Evolutionary conservation across 2,329 filamentous ascomycete genomes (phyloP).

Genomic region (Phialophora verrucosa): DNA sequence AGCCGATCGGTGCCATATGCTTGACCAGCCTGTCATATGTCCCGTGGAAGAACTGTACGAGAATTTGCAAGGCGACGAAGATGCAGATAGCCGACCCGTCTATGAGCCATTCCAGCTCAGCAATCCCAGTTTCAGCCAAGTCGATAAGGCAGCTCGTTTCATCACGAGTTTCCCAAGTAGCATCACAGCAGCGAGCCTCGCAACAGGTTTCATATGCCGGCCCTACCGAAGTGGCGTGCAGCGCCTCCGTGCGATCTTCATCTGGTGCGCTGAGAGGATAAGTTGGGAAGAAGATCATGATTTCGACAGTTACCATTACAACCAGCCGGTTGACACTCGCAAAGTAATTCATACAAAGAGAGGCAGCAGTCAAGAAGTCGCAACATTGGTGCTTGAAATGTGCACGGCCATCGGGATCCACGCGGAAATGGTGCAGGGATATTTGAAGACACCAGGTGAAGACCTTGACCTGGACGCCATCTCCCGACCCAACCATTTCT

Average conservation of each 20-base stretch:
- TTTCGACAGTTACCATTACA: conserved; percentile 55
- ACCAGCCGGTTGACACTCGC: conserved; percentile 68
- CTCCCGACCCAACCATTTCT: conserved; percentile 93
- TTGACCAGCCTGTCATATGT: conserved; percentile 85
- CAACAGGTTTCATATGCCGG: conserved; percentile 89
- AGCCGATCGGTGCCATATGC: conserved; percentile 89
- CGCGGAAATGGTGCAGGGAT: conserved; percentile 85
- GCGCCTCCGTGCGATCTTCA: conserved; percentile 90
- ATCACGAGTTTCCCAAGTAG: conserved; percentile 80
- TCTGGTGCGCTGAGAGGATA: conserved; percentile 94
- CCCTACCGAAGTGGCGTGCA: conserved; percentile 95
- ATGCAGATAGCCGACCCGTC: conserved; percentile 82
- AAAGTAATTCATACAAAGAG: conserved; percentile 83
- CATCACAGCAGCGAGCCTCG: conserved; percentile 79
- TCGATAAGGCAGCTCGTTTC: conserved; percentile 96
- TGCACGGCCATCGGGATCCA: conserved; percentile 86
- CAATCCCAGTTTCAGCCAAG: conserved; percentile 82
- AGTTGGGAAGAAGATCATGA: conserved; percentile 95
- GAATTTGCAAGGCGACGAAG: conserved; percentile 86
- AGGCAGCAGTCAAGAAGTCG: conserved; percentile 87
- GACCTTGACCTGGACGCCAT: conserved; percentile 77
- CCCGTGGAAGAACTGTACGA: conserved; percentile 89
- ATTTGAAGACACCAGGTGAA: conserved; percentile 89
- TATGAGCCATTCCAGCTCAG: conserved; percentile 65
- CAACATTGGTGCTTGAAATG: conserved; percentile 88